Base-by-base conservation (phyloP, 2,329 filamentous ascomycete species). In the Hansfordia pulvinata region DNA sequence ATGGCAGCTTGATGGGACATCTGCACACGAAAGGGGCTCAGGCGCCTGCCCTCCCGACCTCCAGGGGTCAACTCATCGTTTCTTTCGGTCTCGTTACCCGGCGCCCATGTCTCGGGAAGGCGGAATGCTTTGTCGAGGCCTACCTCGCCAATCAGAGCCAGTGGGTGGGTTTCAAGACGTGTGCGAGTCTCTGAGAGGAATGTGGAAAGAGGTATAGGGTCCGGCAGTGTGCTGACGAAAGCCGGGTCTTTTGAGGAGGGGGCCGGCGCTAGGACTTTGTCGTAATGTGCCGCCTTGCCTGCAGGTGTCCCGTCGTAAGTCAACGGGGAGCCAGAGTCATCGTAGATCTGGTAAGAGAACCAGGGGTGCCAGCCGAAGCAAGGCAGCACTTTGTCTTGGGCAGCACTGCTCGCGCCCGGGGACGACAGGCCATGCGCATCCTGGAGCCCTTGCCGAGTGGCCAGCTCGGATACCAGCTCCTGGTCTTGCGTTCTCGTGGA, bases 351-450 rank as follows among this genome's bases (percentile, higher is more conserved):
- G 47, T 88, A 62, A 2, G 80, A 78, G 49, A 86, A 88, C 82
- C 82, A 90, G 1, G 82, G 82, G 46, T 90, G 82, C 79, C 81
- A 86, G 12, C 82, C 82, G 51, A 86, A 88, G n/a, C 74, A 72
- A 0, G 82, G 78, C 4, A 88, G 40, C 14, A 76, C 46, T 32
- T 58, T 59, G 31, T 58, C 52, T 28, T 36, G 27, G 10, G 23
- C 28, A 14, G 35, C 29, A 25, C 26, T 20, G 17, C 22, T 10
- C 6, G 26, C 19, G 17, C 23, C n/a, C 6, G 15, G 34, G 24
- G 36, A 26, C 18, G 28, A 24, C 12, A 49, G 15, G 23, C 30
- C 30, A 8, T 38, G 29, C 19, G 31, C 35, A 32, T 46, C 40
- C 15, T 41, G 43, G 25, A 77, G 44, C 19, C 67, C 65, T 39